Percentiles rank a stretch among this genome's conserved stretches.
These are phyloP conservation scores for Cordyceps sp. DNA, from an alignment of 2,329 filamentous ascomycete species.

Conservation along the genomic window DNA sequence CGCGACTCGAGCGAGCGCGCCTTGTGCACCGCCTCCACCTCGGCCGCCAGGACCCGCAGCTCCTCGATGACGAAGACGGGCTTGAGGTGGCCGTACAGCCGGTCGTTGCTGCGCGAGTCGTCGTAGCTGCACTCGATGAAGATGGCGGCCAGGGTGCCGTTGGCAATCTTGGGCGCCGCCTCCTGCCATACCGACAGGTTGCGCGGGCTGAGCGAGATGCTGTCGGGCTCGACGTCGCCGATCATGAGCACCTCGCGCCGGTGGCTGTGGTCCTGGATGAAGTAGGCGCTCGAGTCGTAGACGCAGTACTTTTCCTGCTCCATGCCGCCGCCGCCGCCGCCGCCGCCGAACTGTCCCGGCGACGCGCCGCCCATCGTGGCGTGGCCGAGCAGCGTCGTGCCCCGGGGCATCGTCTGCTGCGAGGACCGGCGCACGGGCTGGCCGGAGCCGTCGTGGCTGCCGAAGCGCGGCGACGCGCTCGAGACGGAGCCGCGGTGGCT, in stretches of 20 bases:
- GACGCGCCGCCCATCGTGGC: constrained; percentile 10
- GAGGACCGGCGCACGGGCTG: constrained; percentile 10
- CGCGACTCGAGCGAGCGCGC: constrained; percentile 23
- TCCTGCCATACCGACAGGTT: constrained; percentile 76
- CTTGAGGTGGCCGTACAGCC: constrained; percentile 77
- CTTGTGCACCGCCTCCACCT: constrained; percentile 41
- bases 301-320: constrained; percentile 42
- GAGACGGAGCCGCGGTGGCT: constrained; percentile 42
- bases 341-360: constrained; percentile 3
- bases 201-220: constrained; percentile 62
- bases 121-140: constrained; percentile 96
- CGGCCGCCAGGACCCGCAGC: constrained; percentile 50
- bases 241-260: constrained; percentile 77
- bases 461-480: constrained; percentile 30
- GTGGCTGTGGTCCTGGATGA: constrained; percentile 61
- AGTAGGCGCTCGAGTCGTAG: constrained; percentile 83
- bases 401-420: constrained; percentile 3
- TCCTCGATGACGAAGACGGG: constrained; percentile 72
- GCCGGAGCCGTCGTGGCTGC: constrained; percentile 29
- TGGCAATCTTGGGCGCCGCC: constrained; percentile 68
- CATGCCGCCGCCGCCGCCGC: background rate
- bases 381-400: constrained; percentile 15
- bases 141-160: constrained; percentile 57
- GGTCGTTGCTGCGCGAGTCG: constrained; percentile 58
- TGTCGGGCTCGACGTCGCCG: constrained; percentile 89